Percentiles rank a stretch among this genome's conserved stretches.
phyloP scores from a whole-genome alignment of 1,139 yeast species.

The Candida pseudoviswanathii region DNA sequence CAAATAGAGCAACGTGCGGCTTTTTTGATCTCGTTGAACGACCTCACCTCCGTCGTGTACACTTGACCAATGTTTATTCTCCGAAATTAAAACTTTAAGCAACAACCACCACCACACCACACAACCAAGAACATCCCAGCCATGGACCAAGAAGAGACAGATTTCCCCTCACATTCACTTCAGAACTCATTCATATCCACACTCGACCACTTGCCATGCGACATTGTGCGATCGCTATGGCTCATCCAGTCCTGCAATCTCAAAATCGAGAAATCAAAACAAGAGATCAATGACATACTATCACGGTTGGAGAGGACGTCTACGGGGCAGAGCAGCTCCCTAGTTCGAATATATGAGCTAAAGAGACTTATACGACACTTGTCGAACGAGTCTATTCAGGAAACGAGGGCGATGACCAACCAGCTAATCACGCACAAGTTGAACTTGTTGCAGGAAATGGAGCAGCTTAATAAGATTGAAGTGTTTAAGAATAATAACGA shows the following conservation, averaged over 20 bases:
- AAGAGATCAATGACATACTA: conserved; percentile 22
- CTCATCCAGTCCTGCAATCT: conserved; percentile 44
- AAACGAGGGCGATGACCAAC: conserved; percentile 35
- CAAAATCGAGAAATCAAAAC: conserved; percentile 25
- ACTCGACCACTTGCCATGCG: conserved; percentile 50
- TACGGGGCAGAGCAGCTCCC: not conserved
- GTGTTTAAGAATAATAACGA: conserved; percentile 15
- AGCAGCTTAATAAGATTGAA: conserved; percentile 25
- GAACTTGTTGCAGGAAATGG: conserved; percentile 32
- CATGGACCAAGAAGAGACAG: conserved; percentile 3
- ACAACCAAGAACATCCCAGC: not conserved
- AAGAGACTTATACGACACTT: conserved; percentile 14
- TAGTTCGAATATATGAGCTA: conserved; percentile 10
- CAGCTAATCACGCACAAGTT: conserved; percentile 37
- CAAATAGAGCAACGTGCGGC: too few relatives aligned
- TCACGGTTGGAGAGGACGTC: conserved; percentile 6
- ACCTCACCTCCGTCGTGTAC: too few relatives aligned
- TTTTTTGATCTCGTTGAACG: too few relatives aligned
- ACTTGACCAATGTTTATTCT: too few relatives aligned
- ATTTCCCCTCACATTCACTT: conserved; percentile 13
- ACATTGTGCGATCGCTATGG: conserved; percentile 48
- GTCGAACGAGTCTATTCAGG: conserved; percentile 34
- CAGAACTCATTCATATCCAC: conserved; percentile 46
- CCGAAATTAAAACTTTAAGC: not conserved
- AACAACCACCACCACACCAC: not conserved